phyloP scores from a whole-genome alignment of 2,329 filamentous ascomycete genomes.

The Cercospora zeina region DNA sequence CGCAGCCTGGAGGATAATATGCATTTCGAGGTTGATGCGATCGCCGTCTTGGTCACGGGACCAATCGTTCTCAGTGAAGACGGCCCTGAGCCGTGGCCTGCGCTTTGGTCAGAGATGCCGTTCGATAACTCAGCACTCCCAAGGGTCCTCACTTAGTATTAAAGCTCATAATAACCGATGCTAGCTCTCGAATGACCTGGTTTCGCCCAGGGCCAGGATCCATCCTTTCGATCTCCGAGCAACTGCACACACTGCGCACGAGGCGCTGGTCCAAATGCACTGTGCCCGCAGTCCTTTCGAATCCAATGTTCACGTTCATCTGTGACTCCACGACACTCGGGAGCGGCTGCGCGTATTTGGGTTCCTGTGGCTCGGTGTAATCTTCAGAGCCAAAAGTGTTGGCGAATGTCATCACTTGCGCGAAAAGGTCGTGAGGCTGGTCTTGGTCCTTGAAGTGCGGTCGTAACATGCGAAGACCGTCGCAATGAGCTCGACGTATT shows the following conservation, averaged over 20 bases:
- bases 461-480: slow-evolving; percentile 20
- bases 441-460: slow-evolving; percentile 17
- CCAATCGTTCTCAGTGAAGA: slow-evolving; percentile 10
- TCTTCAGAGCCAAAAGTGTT: slow-evolving; percentile 20
- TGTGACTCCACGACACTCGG: slow-evolving; percentile 17
- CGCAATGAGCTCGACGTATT: slow-evolving; percentile 23
- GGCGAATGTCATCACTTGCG: slow-evolving; percentile 21
- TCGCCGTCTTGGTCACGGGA: slow-evolving; percentile 18
- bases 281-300: slow-evolving; percentile 12
- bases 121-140: neutral
- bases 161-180: slow-evolving; percentile 15
- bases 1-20: slow-evolving; percentile 24
- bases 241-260: slow-evolving; percentile 16
- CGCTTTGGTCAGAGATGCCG: neutral
- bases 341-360: slow-evolving; percentile 11
- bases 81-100: slow-evolving; percentile 1
- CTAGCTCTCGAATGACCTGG: slow-evolving; percentile 13
- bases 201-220: neutral
- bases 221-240: slow-evolving; percentile 16
- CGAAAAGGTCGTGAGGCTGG: slow-evolving; percentile 19
- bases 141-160: slow-evolving; percentile 14
- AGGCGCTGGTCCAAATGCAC: slow-evolving; percentile 19
- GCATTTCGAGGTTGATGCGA: slow-evolving; percentile 22
- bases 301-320: slow-evolving; percentile 15
- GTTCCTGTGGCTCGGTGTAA: neutral